Conservation (phyloP, 768 basidiomycete species). For the Auriculariales sp. region DNA sequence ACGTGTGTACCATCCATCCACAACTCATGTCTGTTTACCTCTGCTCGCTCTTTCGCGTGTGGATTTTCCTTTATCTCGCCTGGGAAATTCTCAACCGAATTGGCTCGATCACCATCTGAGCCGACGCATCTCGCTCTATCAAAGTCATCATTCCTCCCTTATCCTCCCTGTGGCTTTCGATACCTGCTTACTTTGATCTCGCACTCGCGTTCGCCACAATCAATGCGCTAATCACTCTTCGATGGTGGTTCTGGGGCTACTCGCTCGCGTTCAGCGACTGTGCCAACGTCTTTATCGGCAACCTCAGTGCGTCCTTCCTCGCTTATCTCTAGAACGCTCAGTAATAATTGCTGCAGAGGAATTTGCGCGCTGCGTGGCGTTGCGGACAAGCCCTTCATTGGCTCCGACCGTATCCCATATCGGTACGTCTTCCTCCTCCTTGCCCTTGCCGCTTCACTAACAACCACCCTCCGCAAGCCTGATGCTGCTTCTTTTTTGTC, state of each 20-base stretch:
- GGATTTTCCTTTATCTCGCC: too few relatives aligned
- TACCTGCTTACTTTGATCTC: too few relatives aligned
- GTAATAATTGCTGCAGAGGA: slow-evolving; percentile 23
- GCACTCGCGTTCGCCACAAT: slow-evolving; percentile 61
- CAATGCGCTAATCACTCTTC: too few relatives aligned
- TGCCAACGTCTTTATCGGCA: slow-evolving; percentile 60
- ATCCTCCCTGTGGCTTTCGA: too few relatives aligned
- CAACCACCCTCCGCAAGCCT: slow-evolving; percentile 74
- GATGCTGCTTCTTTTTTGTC: slow-evolving; percentile 72
- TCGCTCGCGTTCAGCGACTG: slow-evolving; percentile 81
- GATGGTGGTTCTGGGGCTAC: slow-evolving; percentile 99
- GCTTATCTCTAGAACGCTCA: not conserved
- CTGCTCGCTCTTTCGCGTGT: too few relatives aligned
- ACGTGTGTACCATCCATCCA: too few relatives aligned
- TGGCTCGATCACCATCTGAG: too few relatives aligned
- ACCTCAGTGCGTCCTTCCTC: slow-evolving; percentile 46
- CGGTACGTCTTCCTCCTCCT: slow-evolving; percentile 87
- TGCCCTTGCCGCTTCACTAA: slow-evolving; percentile 88
- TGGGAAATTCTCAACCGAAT: too few relatives aligned
- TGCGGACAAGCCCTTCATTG: slow-evolving; percentile 58
- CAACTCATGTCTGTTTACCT: too few relatives aligned
- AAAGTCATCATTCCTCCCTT: too few relatives aligned
- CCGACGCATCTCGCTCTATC: too few relatives aligned
- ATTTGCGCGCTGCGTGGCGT: slow-evolving; percentile 82
- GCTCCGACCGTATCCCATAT: slow-evolving; percentile 63